A percentile compares a stretch with the other conserved stretches of the same genome.
These are phyloP conservation scores for Trifolium dubium DNA, from an alignment of 306 rosid species.

Conservation along the genomic window DNA sequence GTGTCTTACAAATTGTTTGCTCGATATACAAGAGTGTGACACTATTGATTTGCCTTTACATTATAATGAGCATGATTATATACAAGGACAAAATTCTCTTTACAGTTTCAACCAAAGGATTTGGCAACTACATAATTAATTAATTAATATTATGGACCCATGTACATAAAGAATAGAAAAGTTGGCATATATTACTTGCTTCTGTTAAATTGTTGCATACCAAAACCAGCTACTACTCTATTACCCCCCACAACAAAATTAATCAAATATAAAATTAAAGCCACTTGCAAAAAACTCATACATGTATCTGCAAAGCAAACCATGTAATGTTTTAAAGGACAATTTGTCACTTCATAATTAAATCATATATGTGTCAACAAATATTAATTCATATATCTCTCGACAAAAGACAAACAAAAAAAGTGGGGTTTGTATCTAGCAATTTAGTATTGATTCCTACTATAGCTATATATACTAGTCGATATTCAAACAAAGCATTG, in stretches of 20 bases:
- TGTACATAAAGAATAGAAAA: slow-evolving; percentile 1
- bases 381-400: no score
- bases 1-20: background rate
- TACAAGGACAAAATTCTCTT: slow-evolving; percentile 8
- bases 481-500: slow-evolving; percentile 31
- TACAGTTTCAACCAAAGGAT: background rate
- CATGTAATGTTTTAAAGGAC: slow-evolving; percentile 4
- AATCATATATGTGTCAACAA: background rate
- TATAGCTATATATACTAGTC: background rate
- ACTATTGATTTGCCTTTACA: background rate
- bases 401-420: background rate
- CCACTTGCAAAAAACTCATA: slow-evolving; percentile 19
- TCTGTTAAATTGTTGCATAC: slow-evolving; percentile 1
- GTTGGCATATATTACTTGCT: slow-evolving; percentile 6
- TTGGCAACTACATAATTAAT: background rate
- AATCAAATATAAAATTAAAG: slow-evolving; percentile 5
- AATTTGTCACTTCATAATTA: background rate
- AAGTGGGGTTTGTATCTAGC: slow-evolving; percentile 3
- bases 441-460: slow-evolving; percentile 16
- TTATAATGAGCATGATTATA: background rate
- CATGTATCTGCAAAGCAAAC: slow-evolving; percentile 12
- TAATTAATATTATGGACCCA: slow-evolving; percentile 28
- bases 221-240: slow-evolving; percentile 1
- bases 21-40: background rate
- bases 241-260: slow-evolving; percentile 7